Conservation (phyloP, 2,329 filamentous ascomycete species). For the Aureobasidium zeae region DNA sequence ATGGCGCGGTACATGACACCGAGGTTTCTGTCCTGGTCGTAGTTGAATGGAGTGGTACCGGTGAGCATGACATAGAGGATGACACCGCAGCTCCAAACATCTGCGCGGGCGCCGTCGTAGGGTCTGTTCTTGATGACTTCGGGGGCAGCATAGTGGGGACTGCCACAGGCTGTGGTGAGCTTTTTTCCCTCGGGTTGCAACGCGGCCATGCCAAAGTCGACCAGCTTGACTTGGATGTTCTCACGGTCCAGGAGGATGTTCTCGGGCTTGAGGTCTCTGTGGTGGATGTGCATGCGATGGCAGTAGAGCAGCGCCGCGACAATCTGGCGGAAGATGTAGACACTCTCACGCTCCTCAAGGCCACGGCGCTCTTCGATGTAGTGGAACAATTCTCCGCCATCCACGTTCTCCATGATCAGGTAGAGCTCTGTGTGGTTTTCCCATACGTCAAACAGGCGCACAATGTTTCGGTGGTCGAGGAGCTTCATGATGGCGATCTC, state of each 20-base stretch:
- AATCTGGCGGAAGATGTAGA: conserved; percentile 86
- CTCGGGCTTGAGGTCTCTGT: conserved; percentile 92
- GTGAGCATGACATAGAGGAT: conserved; percentile 83
- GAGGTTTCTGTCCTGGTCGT: conserved; percentile 53
- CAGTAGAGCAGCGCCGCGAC: conserved; percentile 87
- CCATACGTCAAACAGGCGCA: conserved; percentile 93
- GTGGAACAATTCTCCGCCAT: conserved; percentile 75
- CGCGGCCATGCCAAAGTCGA: conserved; percentile 96
- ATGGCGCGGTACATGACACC: conserved; percentile 53
- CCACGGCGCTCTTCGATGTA: conserved; percentile 68
- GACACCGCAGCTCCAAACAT: conserved; percentile 91
- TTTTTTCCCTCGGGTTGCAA: conserved; percentile 71
- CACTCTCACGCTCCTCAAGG: conserved; percentile 69
- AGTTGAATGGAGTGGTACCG: conserved; percentile 69
- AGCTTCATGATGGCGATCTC: conserved; percentile 97
- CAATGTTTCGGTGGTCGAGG: conserved; percentile 88
- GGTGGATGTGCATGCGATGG: conserved; percentile 89
- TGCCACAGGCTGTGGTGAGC: conserved; percentile 85
- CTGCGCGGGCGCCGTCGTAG: conserved; percentile 78
- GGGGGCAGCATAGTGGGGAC: conserved; percentile 91
- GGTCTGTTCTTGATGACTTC: conserved; percentile 70
- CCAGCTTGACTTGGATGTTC: conserved; percentile 72
- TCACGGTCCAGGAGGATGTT: conserved; percentile 79
- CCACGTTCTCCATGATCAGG: conserved; percentile 85
- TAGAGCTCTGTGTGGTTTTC: conserved; percentile 96